Evolutionary conservation across 495 filamentous ascomycete species (phyloP).

Genomic region (Aspergillus baeticus): DNA sequence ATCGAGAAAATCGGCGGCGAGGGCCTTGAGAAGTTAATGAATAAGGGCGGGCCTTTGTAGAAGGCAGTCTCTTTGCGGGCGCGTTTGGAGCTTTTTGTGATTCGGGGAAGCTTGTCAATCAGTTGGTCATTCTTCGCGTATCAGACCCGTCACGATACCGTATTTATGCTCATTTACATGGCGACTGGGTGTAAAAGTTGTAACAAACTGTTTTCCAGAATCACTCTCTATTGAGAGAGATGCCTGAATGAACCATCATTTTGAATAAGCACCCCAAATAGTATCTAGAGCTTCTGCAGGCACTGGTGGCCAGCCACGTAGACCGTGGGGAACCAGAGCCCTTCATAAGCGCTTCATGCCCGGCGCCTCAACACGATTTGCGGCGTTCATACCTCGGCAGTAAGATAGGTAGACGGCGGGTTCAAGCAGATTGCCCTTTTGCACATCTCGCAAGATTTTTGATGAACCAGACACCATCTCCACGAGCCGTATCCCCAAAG

Average conservation of each 20-base stretch:
- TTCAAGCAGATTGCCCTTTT: too few species aligned
- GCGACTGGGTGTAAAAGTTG: neutral
- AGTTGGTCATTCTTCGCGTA: slow-evolving; percentile 13
- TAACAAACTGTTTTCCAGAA: neutral
- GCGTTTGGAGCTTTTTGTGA: slow-evolving; percentile 4
- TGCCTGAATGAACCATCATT: too few species aligned
- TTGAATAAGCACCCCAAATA: too few species aligned
- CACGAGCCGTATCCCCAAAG: too few species aligned
- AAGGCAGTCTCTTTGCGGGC: neutral
- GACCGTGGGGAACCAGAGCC: too few species aligned
- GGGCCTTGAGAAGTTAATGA: neutral
- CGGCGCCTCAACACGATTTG: neutral
- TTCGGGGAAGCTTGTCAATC: slow-evolving; percentile 1
- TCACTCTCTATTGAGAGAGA: neutral
- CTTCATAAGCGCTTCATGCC: neutral
- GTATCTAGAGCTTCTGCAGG: too few species aligned
- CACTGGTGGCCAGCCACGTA: too few species aligned
- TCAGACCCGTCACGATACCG: slow-evolving; percentile 23
- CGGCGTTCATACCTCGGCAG: too few species aligned
- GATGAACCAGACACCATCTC: too few species aligned
- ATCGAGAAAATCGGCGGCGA: neutral
- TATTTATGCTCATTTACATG: neutral
- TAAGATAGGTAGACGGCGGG: too few species aligned
- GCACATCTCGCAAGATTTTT: too few species aligned
- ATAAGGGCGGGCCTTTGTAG: neutral